Base-by-base conservation (phyloP, 2,329 filamentous ascomycete species). In the Cordyceps fumosorosea region DNA sequence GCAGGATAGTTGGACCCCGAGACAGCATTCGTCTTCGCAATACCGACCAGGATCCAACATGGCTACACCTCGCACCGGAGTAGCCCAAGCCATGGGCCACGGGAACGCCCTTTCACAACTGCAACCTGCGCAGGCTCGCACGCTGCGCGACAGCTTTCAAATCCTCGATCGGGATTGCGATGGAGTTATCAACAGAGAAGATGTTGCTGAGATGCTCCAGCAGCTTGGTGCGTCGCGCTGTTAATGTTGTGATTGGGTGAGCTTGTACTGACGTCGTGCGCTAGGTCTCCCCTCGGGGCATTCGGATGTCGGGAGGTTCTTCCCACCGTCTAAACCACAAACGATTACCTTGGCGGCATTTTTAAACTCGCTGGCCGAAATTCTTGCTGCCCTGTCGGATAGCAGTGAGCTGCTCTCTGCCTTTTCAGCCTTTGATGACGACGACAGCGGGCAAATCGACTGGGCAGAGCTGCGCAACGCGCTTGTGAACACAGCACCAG, bases 381-480 rank as follows among this genome's bases (percentile, higher is more conserved):
- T 90, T 2, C 80, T 98, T 3, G 84, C 86, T 1, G 83, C 87
- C 0, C 80, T 98, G 20, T 96, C 91, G 0, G 87, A 90, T 0
- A 84, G 86, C 24, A 83, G 86, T 18, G 95, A 99, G 72, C 82
- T 99, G 11, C 79, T 91, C 22, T 93, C 92, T 1, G 95, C 95
- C 0, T 93, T 99, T 67, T 91, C 91, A 2, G 95, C 95, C 0
- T 98, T 98, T 72, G 95, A 99, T 71, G 90, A 96, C 65, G 92
- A 96, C 65, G 95, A 99, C 72, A 95, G 90, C 69, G 95, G 95
- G 3, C 92, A 97, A 74, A 86, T 98, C 45, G 92, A 98, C 71
- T 77, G 96, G 22, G 83, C 78, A 0, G 91, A 96, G 74, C 76
- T 99, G 65, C 86, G 89, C 52, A 90, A 95, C 67, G 91, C 93